phyloP scores from a whole-genome alignment of 441 rosid genomes.

The Breynia disticha region DNA sequence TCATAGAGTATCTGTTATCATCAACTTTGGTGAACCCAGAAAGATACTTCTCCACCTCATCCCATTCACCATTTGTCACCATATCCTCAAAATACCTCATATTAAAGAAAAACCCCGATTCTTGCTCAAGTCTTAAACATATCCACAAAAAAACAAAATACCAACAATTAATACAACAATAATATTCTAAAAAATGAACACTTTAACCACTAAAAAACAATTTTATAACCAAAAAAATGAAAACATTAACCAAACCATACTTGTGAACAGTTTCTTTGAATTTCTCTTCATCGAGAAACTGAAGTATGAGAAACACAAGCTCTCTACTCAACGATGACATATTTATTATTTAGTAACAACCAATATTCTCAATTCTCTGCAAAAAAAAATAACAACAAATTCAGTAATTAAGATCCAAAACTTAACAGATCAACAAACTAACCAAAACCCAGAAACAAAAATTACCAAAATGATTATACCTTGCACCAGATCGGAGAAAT shows the following conservation, averaged over 20 bases:
- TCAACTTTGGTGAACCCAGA: conserved; percentile 80
- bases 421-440: conserved; percentile 18
- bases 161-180: background rate
- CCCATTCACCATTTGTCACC: conserved; percentile 88
- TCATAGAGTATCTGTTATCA: conserved; percentile 79
- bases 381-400: conserved; percentile 4
- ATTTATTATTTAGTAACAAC: conserved; percentile 9
- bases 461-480: background rate
- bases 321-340: conserved; percentile 76
- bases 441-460: conserved; percentile 4
- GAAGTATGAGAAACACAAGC: conserved; percentile 74
- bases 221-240: too few relatives aligned
- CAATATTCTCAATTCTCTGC: background rate
- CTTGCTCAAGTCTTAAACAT: conserved; percentile 71
- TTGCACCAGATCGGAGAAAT: conserved; percentile 28
- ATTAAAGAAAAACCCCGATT: conserved; percentile 72
- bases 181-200: background rate
- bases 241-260: conserved; percentile 18
- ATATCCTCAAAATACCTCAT: conserved; percentile 70
- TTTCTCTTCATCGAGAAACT: conserved; percentile 81
- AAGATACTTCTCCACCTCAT: conserved; percentile 71
- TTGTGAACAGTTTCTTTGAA: conserved; percentile 63
- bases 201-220: too few relatives aligned
- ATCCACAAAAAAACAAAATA: conserved; percentile 7
- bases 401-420: conserved; percentile 29